Evolutionary conservation across 805 yeast genomes (phyloP), one percentile per base, ranked within the genome.

Genomic region (Candida maris): DNA sequence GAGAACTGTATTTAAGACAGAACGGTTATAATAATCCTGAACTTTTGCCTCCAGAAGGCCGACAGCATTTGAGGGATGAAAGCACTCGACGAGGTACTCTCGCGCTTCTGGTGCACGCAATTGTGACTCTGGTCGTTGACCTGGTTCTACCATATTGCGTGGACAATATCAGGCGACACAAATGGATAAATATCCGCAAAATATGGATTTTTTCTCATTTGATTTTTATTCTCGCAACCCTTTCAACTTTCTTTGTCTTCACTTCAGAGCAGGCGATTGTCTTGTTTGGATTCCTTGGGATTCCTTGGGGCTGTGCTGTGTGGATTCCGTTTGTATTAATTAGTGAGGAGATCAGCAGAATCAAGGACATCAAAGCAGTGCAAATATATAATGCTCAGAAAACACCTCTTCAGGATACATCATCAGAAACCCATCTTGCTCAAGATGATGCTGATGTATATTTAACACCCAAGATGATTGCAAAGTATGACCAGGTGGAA

Each of bases 271-370:
- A 53, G 9, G 82, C 79, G 1, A 68, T 76, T 6, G 44, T 61
- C 0, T 51, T 78, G 51, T 72, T 78, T 45, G 77, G 67, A 0
- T 47, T 77, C 12, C 52, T 77, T 29, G 85, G 85, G 3, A 59
- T 78, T 15, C 71, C 82, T 0, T 79, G 85, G 85, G 83, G 84
- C 1, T 66, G 66, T 40, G 79, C 82, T 0, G 64, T 76, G 13
- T 79, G 85, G 85, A 77, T 79, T 3, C 85, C 85, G 5, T 79
- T 77, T 54, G 77, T 77, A 1, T 49, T 79, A 25, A 75, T 79
- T 8, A 72, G 81, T 22, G 79, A 75, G 46, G 81, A 75, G 42
- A 63, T 74, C 13, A 64, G 77, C 20, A 56, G 78, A 35, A 70
- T 75, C 20, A 73, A 70, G 42, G 75, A 70, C 44, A 62, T 69